These are phyloP conservation scores for Zygosaccharomyces pseudobailii DNA, from an alignment of 1,139 yeast genomes.

Conservation along the genomic window DNA sequence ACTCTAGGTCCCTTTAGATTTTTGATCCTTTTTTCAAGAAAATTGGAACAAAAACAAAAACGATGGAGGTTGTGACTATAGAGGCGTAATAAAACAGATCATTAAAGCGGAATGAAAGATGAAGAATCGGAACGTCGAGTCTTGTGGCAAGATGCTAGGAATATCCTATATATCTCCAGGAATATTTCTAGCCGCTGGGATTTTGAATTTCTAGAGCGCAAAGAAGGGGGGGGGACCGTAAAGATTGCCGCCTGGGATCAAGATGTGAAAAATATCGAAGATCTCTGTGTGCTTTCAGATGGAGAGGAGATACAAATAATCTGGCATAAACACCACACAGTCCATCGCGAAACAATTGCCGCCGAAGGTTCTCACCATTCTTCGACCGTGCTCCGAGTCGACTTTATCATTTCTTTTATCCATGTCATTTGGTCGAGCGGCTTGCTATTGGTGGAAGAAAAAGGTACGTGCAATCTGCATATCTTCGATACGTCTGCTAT, in stretches of 20 bases:
- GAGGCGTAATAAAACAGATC: background rate
- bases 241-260: slow-evolving; percentile 4
- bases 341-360: slow-evolving; percentile 7
- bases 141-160: background rate
- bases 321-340: slow-evolving; percentile 3
- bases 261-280: background rate
- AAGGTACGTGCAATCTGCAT: slow-evolving; percentile 10
- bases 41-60: slow-evolving; percentile 1
- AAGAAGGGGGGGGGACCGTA: background rate
- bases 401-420: slow-evolving; percentile 7
- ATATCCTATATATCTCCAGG: background rate
- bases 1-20: slow-evolving; percentile 2
- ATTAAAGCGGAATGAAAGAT: background rate
- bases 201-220: background rate
- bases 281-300: background rate
- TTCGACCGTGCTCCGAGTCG: background rate
- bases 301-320: background rate
- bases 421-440: slow-evolving; percentile 11
- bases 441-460: slow-evolving; percentile 7
- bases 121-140: background rate
- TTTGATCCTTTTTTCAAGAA: background rate
- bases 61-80: background rate
- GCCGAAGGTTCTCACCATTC: background rate
- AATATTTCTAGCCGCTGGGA: background rate
- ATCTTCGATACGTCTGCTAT: slow-evolving; percentile 12